phyloP scores from a whole-genome alignment of 2,329 filamentous ascomycete species.

The Fusarium sp. region DNA sequence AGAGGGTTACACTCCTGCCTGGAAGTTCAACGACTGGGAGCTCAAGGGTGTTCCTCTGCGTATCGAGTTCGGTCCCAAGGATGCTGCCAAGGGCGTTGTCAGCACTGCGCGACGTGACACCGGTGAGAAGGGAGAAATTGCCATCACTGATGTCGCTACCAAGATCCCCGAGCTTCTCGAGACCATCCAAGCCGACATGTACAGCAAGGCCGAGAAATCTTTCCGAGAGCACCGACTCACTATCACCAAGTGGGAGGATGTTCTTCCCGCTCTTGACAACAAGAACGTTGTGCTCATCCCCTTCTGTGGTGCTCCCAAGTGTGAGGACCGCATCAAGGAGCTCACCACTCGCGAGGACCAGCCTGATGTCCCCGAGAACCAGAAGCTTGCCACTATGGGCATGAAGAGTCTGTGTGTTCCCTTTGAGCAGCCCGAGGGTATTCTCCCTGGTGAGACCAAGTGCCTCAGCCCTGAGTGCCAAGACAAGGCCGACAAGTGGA shows the following conservation, averaged over 20 bases:
- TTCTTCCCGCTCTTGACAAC: slow-evolving; percentile 86
- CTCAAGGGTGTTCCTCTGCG: slow-evolving; percentile 94
- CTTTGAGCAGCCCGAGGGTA: slow-evolving; percentile 85
- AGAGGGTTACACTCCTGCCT: slow-evolving; percentile 92
- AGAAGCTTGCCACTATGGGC: slow-evolving; percentile 67
- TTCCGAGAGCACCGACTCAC: slow-evolving; percentile 84
- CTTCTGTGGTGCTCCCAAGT: slow-evolving; percentile 82
- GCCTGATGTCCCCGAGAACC: slow-evolving; percentile 60
- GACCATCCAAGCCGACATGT: slow-evolving; percentile 87
- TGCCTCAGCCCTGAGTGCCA: slow-evolving; percentile 91
- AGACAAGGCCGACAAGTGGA: slow-evolving; percentile 81
- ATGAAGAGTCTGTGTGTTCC: slow-evolving; percentile 77
- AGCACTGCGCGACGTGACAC: slow-evolving; percentile 89
- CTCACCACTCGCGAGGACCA: slow-evolving; percentile 79
- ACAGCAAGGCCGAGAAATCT: slow-evolving; percentile 76
- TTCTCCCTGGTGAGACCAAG: slow-evolving; percentile 84
- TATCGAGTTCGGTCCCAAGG: slow-evolving; percentile 95
- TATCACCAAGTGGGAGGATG: slow-evolving; percentile 88
- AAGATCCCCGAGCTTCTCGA: slow-evolving; percentile 85
- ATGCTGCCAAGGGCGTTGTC: slow-evolving; percentile 85
- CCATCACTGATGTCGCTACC: slow-evolving; percentile 76
- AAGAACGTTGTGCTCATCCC: slow-evolving; percentile 96
- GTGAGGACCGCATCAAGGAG: slow-evolving; percentile 95
- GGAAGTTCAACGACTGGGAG: slow-evolving; percentile 99
- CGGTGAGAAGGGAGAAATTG: slow-evolving; percentile 81